Evolutionary conservation across 2,329 filamentous ascomycete genomes (phyloP).

Genomic region (Pseudopyrenochaeta lycopersici): DNA sequence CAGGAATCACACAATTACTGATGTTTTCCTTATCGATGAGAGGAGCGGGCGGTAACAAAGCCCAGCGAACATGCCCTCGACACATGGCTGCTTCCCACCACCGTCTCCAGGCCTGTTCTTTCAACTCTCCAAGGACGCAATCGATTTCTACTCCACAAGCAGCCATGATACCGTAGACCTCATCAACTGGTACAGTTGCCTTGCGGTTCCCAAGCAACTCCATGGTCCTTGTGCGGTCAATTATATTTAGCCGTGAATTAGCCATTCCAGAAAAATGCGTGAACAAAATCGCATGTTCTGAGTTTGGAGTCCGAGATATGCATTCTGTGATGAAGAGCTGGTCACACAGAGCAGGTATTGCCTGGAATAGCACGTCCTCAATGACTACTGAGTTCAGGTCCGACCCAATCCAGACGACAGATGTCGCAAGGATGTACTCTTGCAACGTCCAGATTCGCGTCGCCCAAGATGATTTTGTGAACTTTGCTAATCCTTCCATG

Average conservation of each 20-base stretch:
- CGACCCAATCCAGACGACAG: background rate
- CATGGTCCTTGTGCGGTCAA: background rate
- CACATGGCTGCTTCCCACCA: conserved; percentile 1
- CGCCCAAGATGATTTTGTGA: background rate
- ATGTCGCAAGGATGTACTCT: background rate
- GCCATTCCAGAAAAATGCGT: background rate
- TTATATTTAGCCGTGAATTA: background rate
- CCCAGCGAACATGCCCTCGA: background rate
- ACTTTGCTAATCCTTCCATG: background rate
- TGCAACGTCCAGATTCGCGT: conserved; percentile 1
- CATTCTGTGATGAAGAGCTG: background rate
- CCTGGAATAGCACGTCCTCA: background rate
- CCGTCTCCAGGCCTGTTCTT: background rate
- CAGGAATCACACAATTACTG: background rate
- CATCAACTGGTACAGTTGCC: background rate
- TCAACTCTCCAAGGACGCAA: background rate
- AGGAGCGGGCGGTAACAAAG: background rate
- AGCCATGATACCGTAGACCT: conserved; percentile 1
- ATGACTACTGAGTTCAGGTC: background rate
- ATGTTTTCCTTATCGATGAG: background rate
- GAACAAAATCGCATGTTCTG: background rate
- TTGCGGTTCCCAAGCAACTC: background rate
- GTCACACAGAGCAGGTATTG: background rate
- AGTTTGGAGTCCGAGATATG: background rate
- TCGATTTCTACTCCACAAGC: background rate